phyloP scores from a whole-genome alignment of 129 eudicot species.

The Logfia minima region DNA sequence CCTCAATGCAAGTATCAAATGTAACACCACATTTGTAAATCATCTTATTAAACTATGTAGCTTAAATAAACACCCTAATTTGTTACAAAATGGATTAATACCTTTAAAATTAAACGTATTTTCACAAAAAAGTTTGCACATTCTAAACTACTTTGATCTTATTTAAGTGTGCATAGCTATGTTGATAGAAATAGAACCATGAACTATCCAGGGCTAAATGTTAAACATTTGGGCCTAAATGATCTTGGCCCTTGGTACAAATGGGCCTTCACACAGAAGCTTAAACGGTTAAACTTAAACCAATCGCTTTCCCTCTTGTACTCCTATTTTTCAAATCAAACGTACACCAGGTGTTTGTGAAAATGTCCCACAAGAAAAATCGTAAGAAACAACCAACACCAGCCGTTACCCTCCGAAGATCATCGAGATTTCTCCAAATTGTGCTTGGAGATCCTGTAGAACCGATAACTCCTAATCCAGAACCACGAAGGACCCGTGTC shows the following conservation, averaged over 20 bases:
- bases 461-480: slow-evolving; percentile 34
- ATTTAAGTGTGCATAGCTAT: too few relatives aligned
- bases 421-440: slow-evolving; percentile 51
- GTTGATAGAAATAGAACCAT: too few relatives aligned
- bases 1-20: too few relatives aligned
- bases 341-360: slow-evolving; percentile 44
- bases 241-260: background rate
- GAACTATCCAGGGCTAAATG: background rate
- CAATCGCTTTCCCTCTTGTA: background rate
- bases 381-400: slow-evolving; percentile 19
- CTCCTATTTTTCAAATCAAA: background rate
- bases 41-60: too few relatives aligned
- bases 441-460: slow-evolving; percentile 13
- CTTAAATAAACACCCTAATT: too few relatives aligned
- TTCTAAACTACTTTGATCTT: too few relatives aligned
- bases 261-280: background rate
- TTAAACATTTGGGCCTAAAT: background rate
- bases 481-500: slow-evolving; percentile 25
- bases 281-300: too few relatives aligned
- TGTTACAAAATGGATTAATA: too few relatives aligned
- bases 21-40: too few relatives aligned
- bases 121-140: too few relatives aligned
- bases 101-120: too few relatives aligned
- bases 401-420: slow-evolving; percentile 47
- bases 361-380: slow-evolving; percentile 53